Evolutionary conservation across 106 monocot genomes (phyloP).

Genomic region (Dioscorea dumetorum): DNA sequence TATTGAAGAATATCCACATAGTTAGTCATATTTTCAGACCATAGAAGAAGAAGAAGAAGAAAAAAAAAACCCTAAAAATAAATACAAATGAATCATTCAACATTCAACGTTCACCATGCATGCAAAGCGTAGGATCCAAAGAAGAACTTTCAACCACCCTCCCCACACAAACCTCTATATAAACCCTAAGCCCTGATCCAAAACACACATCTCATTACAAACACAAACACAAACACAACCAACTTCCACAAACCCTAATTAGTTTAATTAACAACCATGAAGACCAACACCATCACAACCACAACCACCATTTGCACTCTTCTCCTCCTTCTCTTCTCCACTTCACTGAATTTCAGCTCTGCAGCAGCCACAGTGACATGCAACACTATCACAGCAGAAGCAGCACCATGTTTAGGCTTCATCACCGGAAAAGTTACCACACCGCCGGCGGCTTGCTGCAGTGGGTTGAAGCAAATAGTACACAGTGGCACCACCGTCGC

Average conservation of each 20-base stretch:
- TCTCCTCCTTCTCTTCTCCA: slow-evolving; percentile 5
- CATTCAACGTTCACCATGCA: too few relatives aligned
- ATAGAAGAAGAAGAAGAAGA: too few relatives aligned
- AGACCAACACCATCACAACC: slow-evolving; percentile 12
- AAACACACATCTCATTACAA: too few relatives aligned
- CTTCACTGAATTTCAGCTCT: slow-evolving; percentile 1
- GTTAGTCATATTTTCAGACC: too few relatives aligned
- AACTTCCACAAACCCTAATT: not conserved
- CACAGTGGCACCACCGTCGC: not conserved
- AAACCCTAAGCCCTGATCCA: too few relatives aligned
- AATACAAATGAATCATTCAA: too few relatives aligned
- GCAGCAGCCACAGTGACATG: slow-evolving; percentile 21
- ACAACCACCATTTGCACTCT: slow-evolving; percentile 5
- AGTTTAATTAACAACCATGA: not conserved
- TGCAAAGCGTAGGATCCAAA: too few relatives aligned
- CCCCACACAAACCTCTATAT: too few relatives aligned
- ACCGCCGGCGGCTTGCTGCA: slow-evolving; percentile 14
- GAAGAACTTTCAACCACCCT: too few relatives aligned
- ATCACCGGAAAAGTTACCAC: slow-evolving; percentile 15
- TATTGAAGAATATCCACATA: too few relatives aligned
- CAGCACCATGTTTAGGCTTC: slow-evolving; percentile 16
- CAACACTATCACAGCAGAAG: slow-evolving; percentile 13
- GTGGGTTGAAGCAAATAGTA: slow-evolving; percentile 23
- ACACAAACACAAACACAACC: too few relatives aligned
- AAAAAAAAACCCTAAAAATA: too few relatives aligned